Conservation (phyloP, 1,139 yeast genomes). For the Kurtzmaniella quercitrusa region DNA sequence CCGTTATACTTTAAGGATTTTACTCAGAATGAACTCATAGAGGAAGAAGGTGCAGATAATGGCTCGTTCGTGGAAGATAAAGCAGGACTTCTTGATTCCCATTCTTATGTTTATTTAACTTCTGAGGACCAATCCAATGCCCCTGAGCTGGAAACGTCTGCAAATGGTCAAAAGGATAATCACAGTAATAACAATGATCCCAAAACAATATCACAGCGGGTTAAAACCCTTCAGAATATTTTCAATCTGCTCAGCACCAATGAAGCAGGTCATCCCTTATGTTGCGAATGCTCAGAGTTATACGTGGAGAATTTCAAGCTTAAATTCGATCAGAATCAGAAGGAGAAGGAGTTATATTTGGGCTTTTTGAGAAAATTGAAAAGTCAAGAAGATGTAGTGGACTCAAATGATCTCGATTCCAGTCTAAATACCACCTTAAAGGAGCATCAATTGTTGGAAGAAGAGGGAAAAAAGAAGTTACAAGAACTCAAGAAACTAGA, state of each 20-base stretch:
- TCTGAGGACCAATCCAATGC: neutral
- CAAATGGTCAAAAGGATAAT: neutral
- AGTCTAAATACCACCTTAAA: conserved; percentile 39
- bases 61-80: conserved; percentile 9
- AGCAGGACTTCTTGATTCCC: conserved; percentile 8
- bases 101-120: conserved; percentile 5
- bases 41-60: conserved; percentile 9
- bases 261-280: conserved; percentile 82
- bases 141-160: neutral
- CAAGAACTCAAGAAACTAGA: conserved; percentile 47
- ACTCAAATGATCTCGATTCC: conserved; percentile 19
- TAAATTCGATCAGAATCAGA: conserved; percentile 69
- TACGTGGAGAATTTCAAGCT: conserved; percentile 64
- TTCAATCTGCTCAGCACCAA: conserved; percentile 53
- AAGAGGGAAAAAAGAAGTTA: conserved; percentile 33
- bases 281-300: conserved; percentile 75
- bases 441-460: conserved; percentile 34
- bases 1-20: conserved; percentile 16
- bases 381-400: conserved; percentile 33
- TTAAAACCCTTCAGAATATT: conserved; percentile 64
- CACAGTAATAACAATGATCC: conserved; percentile 1
- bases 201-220: conserved; percentile 26
- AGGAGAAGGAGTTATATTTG: conserved; percentile 76
- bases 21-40: conserved; percentile 14
- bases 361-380: conserved; percentile 67